These are phyloP conservation scores for Scedosporium boydii DNA, from an alignment of 2,329 filamentous ascomycete species.

Conservation along the genomic window DNA sequence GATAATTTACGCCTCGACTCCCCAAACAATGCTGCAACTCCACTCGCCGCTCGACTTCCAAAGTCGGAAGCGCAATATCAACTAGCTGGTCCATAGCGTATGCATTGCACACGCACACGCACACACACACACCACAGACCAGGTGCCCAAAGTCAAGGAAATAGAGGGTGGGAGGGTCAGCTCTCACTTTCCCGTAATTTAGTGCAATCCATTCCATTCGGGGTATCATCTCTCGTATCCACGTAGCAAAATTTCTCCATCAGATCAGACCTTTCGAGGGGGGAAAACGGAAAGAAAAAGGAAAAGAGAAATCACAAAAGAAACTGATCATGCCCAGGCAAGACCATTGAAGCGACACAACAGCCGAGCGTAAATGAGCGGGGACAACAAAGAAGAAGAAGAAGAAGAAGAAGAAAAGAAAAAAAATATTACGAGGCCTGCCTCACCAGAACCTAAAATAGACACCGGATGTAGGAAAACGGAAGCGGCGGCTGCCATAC, in stretches of 20 bases:
- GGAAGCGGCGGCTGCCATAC: too few relatives aligned
- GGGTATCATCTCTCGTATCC: slow-evolving; percentile 1
- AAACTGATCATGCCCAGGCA: not conserved
- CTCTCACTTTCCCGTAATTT: not conserved
- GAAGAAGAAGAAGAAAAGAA: not conserved
- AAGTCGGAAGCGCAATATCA: not conserved
- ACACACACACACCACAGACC: not conserved
- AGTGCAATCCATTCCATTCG: not conserved
- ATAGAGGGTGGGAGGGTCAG: not conserved
- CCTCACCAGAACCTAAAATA: too few relatives aligned
- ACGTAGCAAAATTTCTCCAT: not conserved
- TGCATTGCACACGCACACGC: not conserved
- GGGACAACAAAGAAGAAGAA: not conserved
- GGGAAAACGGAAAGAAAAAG: not conserved
- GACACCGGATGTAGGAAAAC: too few relatives aligned
- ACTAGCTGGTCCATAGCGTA: not conserved
- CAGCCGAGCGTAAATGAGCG: not conserved
- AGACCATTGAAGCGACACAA: not conserved
- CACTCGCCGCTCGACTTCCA: not conserved
- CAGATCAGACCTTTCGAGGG: not conserved
- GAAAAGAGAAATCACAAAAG: not conserved
- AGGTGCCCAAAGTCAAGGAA: not conserved
- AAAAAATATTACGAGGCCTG: not conserved
- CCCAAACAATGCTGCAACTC: not conserved
- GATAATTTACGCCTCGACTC: not conserved